Evolutionary conservation across 768 basidiomycete species (phyloP).

Genomic region (Termitomyces sp.): DNA sequence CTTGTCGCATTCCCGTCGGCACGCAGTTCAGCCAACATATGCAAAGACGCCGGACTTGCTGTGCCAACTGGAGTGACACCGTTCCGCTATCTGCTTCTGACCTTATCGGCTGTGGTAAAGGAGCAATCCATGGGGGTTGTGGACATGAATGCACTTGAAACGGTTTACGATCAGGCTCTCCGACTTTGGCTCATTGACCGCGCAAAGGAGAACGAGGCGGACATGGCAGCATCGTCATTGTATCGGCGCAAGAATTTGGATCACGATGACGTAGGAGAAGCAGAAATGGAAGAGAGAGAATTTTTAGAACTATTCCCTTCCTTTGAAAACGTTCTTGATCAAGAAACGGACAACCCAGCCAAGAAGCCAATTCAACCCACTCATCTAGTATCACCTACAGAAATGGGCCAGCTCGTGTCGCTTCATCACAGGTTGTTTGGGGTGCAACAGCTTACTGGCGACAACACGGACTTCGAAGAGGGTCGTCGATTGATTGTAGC

Average conservation of each 20-base stretch:
- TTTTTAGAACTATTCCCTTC: constrained; percentile 85
- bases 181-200: constrained; percentile 86
- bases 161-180: constrained; percentile 64
- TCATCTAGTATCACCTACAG: constrained; percentile 30
- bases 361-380: constrained; percentile 14
- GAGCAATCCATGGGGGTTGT: constrained; percentile 43
- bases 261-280: constrained; percentile 59
- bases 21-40: constrained; percentile 37
- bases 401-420: constrained; percentile 39
- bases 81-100: constrained; percentile 45
- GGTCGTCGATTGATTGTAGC: constrained; percentile 33
- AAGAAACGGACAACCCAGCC: constrained; percentile 17
- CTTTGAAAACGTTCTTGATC: constrained; percentile 60
- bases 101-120: constrained; percentile 44
- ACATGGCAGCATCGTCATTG: constrained; percentile 64
- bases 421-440: constrained; percentile 49
- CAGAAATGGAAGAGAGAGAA: constrained; percentile 79
- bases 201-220: constrained; percentile 62
- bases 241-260: constrained; percentile 66
- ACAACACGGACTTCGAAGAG: constrained; percentile 26
- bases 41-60: constrained; percentile 22
- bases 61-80: constrained; percentile 30
- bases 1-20: constrained; percentile 58
- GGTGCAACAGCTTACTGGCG: constrained; percentile 1
- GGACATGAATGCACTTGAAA: constrained; percentile 39